A percentile compares a stretch with the other conserved stretches of the same genome.
phyloP scores from a whole-genome alignment of 2,329 filamentous ascomycete genomes.

The Neonectria punicea region DNA sequence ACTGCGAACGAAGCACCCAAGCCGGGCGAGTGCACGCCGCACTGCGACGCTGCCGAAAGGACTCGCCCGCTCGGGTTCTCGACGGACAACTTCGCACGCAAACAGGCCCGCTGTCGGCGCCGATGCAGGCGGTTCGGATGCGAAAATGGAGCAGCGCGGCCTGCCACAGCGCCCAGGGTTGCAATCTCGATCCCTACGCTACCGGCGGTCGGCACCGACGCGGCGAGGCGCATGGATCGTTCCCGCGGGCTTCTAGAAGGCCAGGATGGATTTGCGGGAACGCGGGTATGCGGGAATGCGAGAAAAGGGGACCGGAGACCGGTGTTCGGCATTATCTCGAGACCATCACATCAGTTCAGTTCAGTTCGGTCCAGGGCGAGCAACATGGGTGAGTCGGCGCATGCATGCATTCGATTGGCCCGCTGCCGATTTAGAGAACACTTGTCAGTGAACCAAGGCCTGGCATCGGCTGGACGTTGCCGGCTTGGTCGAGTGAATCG shows the following conservation, averaged over 20 bases:
- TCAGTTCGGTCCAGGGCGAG: no score
- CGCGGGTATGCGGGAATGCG: not conserved
- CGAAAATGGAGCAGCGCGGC: constrained; percentile 25
- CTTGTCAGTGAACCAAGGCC: constrained; percentile 9
- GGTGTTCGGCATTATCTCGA: constrained; percentile 27
- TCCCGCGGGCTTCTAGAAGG: constrained; percentile 40
- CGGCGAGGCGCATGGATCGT: constrained; percentile 19
- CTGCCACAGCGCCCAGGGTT: not conserved
- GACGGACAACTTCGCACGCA: constrained; percentile 6
- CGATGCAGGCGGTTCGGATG: constrained; percentile 32
- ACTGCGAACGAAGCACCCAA: not conserved
- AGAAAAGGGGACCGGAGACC: not conserved
- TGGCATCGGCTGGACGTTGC: constrained; percentile 28
- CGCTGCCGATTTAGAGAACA: constrained; percentile 9
- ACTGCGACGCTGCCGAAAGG: no score
- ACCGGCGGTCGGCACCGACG: constrained; percentile 34
- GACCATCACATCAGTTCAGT: constrained; percentile 5
- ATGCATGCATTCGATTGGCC: constrained; percentile 22
- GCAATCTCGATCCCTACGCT: constrained; percentile 11
- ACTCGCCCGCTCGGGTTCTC: constrained; percentile 3
- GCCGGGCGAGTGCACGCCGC: no score
- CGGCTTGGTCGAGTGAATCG: constrained; percentile 11
- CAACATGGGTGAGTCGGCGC: not conserved
- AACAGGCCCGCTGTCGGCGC: constrained; percentile 31
- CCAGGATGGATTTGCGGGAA: constrained; percentile 4